These are phyloP conservation scores for Fonsecaea nubica DNA, from an alignment of 2,329 filamentous ascomycete genomes.

Conservation along the genomic window DNA sequence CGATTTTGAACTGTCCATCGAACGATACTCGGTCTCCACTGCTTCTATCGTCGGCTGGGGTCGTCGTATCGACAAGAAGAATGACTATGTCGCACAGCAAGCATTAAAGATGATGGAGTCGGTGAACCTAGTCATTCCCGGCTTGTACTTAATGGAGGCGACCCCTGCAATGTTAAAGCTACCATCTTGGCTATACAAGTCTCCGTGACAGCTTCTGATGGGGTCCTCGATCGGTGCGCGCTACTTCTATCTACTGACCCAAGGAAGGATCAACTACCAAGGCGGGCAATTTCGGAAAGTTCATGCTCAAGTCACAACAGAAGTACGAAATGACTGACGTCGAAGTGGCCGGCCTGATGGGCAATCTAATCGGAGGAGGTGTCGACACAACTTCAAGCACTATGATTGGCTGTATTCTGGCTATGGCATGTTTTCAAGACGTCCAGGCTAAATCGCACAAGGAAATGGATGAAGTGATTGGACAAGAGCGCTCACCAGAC, in stretches of 20 bases:
- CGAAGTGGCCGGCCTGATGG: conserved; percentile 56
- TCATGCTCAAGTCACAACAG: conserved; percentile 55
- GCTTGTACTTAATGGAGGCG: conserved; percentile 30
- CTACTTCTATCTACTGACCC: conserved; percentile 61
- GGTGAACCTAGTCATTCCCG: conserved; percentile 33
- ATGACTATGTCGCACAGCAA: conserved; percentile 57
- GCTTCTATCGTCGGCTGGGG: conserved; percentile 52
- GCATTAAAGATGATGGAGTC: conserved; percentile 33
- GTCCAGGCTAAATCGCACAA: conserved; percentile 54
- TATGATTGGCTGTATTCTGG: conserved; percentile 42
- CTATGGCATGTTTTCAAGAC: conserved; percentile 51
- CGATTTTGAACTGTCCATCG: conserved; percentile 49
- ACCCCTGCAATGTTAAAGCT: conserved; percentile 53
- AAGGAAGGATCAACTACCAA: conserved; percentile 56
- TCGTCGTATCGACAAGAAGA: conserved; percentile 48
- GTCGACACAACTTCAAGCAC: conserved; percentile 44
- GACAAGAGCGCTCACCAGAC: conserved; percentile 46
- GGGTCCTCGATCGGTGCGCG: conserved; percentile 22
- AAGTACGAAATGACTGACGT: conserved; percentile 55
- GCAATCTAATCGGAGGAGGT: conserved; percentile 49
- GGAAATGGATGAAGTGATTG: conserved; percentile 53
- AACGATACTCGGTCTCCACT: conserved; percentile 51
- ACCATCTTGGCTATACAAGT: conserved; percentile 47
- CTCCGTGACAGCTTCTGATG: conserved; percentile 24
- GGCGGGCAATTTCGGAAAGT: conserved; percentile 50